Conservation (phyloP, 2,329 filamentous ascomycete species). For the Sporothrix pseudoabietina region DNA sequence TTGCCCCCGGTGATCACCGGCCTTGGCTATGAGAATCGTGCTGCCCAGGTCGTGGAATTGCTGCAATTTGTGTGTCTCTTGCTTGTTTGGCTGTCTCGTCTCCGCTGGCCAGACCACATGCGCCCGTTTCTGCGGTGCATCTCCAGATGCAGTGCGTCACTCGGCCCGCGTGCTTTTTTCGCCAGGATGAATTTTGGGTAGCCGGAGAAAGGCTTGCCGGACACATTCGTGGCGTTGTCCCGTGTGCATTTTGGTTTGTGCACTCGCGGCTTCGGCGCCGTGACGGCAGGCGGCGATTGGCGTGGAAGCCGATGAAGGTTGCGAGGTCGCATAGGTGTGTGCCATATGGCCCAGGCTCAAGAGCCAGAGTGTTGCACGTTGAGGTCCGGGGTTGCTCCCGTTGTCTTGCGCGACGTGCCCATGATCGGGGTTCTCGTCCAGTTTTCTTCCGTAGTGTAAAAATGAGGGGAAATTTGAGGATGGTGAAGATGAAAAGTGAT, state of each 20-base stretch:
- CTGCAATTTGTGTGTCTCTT: background rate
- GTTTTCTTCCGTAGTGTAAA: background rate
- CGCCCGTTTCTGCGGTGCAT: constrained; percentile 19
- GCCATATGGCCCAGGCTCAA: background rate
- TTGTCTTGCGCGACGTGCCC: constrained; percentile 5
- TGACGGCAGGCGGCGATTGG: background rate
- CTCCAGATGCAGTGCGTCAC: background rate
- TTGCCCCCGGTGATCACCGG: background rate
- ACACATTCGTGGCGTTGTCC: background rate
- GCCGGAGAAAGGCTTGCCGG: background rate
- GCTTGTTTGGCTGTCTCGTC: background rate
- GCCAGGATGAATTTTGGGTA: background rate
- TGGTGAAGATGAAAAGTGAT: background rate
- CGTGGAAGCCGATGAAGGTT: background rate
- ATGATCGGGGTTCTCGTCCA: background rate
- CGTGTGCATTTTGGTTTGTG: background rate
- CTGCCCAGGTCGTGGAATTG: background rate
- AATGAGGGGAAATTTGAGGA: background rate
- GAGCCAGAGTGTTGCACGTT: background rate
- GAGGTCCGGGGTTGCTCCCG: background rate
- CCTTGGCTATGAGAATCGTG: constrained; percentile 10
- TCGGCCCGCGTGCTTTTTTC: background rate
- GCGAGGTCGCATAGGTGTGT: background rate
- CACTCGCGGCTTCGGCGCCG: background rate
- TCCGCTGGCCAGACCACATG: background rate